Percentiles rank a stretch among this genome's conserved stretches.
These are phyloP conservation scores for Psilocybe mexicana DNA, from an alignment of 1,284 basidiomycete genomes.

Conservation along the genomic window DNA sequence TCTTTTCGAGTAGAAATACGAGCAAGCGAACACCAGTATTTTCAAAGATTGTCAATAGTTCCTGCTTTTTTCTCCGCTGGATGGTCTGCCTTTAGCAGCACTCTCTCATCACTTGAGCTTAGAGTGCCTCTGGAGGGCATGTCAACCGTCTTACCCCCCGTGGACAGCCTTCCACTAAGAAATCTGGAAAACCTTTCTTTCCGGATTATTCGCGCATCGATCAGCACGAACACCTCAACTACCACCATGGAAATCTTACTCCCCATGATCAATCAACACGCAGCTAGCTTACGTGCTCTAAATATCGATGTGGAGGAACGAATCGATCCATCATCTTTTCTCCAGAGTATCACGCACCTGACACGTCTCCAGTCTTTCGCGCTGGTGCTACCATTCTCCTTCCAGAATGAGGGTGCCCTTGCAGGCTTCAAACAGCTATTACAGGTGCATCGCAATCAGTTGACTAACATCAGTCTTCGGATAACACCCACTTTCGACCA, in stretches of 20 bases:
- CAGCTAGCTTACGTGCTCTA: slow-evolving; percentile 8
- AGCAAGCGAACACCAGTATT: slow-evolving; percentile 8
- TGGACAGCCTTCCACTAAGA: not conserved
- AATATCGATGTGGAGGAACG: slow-evolving; percentile 11
- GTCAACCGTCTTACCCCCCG: not conserved
- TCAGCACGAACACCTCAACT: not conserved
- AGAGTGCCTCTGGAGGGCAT: slow-evolving; percentile 22
- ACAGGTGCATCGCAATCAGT: slow-evolving; percentile 9
- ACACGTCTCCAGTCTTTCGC: slow-evolving; percentile 10
- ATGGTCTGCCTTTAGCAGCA: slow-evolving; percentile 17
- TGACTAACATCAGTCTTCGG: slow-evolving; percentile 6
- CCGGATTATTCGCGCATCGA: slow-evolving; percentile 6
- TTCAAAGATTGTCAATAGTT: not conserved
- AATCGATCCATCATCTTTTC: slow-evolving; percentile 4
- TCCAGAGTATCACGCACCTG: not conserved
- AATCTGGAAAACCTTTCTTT: slow-evolving; percentile 10
- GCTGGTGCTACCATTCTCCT: slow-evolving; percentile 7
- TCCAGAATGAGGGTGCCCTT: slow-evolving; percentile 1
- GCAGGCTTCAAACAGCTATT: slow-evolving; percentile 15
- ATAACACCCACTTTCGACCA: slow-evolving; percentile 1
- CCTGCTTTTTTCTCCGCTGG: slow-evolving; percentile 11
- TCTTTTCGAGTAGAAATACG: slow-evolving; percentile 11
- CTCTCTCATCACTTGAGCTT: slow-evolving; percentile 17
- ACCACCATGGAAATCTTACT: slow-evolving; percentile 6
- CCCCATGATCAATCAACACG: slow-evolving; percentile 13